A percentile compares a stretch with the other conserved stretches of the same genome.
Conservation (phyloP, 495 filamentous ascomycete genomes). For the Mycothermus thermophilus region DNA sequence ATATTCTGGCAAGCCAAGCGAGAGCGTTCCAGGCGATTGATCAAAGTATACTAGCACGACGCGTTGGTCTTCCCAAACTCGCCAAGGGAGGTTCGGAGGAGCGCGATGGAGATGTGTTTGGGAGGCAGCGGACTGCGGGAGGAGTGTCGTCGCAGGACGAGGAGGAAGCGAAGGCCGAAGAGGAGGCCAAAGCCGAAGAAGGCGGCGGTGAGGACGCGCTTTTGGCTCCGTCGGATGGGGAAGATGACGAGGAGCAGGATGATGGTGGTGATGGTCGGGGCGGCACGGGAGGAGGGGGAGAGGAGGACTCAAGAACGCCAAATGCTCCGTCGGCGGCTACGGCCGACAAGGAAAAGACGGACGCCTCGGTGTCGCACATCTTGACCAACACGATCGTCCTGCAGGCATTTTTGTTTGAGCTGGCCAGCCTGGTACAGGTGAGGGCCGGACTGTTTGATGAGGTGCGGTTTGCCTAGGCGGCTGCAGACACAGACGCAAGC, state of each 20-base stretch:
- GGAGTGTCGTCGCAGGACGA: slow-evolving; percentile 11
- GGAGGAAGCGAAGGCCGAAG: slow-evolving; percentile 10
- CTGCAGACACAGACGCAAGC: too few species aligned
- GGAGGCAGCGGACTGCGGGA: slow-evolving; percentile 14
- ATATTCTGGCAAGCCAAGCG: slow-evolving; percentile 26
- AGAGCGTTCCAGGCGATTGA: slow-evolving; percentile 40
- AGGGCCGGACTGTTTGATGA: slow-evolving; percentile 78
- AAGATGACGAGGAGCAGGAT: not conserved
- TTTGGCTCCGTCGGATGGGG: slow-evolving; percentile 17
- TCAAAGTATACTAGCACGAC: slow-evolving; percentile 36
- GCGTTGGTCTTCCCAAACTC: slow-evolving; percentile 26
- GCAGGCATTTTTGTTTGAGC: slow-evolving; percentile 78
- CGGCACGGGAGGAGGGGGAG: slow-evolving; percentile 9
- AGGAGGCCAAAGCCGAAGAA: slow-evolving; percentile 13
- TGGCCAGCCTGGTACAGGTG: slow-evolving; percentile 76
- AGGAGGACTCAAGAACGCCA: too few species aligned
- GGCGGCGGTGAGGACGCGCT: slow-evolving; percentile 16
- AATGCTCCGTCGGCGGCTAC: too few species aligned
- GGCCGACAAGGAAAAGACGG: slow-evolving; percentile 27
- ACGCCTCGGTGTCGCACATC: slow-evolving; percentile 73
- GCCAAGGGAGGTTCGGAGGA: not conserved
- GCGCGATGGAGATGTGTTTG: slow-evolving; percentile 24
- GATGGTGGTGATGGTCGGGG: slow-evolving; percentile 9
- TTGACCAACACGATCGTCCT: slow-evolving; percentile 65
- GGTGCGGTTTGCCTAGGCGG: slow-evolving; percentile 47